Conservation (phyloP, 768 basidiomycete species). For the Rhodocollybia butyracea region DNA sequence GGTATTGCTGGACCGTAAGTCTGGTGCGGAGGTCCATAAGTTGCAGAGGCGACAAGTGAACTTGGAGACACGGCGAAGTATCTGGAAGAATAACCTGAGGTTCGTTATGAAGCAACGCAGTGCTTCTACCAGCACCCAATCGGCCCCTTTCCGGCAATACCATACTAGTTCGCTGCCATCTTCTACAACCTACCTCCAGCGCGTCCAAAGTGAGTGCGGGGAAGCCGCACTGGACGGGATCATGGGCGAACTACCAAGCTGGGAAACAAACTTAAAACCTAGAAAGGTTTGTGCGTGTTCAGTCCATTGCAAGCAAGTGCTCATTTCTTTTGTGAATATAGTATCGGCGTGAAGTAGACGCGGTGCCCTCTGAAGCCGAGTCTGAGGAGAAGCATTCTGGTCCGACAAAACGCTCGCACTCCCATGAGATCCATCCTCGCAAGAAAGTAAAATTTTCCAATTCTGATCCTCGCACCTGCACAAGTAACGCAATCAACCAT, state of each 20-base stretch:
- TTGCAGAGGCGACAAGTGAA: not conserved
- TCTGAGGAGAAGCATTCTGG: not conserved
- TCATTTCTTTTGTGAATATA: not conserved
- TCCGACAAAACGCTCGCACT: not conserved
- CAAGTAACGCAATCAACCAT: not conserved
- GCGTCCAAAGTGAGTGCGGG: not conserved
- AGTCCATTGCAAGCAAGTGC: not conserved
- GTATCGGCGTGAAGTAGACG: too few species aligned
- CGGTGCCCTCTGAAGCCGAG: too few species aligned
- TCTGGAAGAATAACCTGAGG: not conserved
- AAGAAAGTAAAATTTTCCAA: not conserved
- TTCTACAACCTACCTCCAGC: not conserved
- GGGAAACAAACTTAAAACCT: not conserved
- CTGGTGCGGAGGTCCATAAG: not conserved
- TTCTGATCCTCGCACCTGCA: too few species aligned
- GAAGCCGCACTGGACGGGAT: not conserved
- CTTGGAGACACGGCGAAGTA: not conserved
- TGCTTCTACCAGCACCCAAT: too few species aligned
- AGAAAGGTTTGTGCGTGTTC: not conserved
- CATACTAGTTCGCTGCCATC: not conserved
- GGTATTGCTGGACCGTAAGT: not conserved
- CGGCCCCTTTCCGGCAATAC: not conserved
- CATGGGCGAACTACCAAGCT: not conserved
- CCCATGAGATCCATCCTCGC: not conserved
- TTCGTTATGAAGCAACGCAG: not conserved